Conservation (phyloP, 768 basidiomycete species). For the Cystobasidiopsis lactophilus region DNA sequence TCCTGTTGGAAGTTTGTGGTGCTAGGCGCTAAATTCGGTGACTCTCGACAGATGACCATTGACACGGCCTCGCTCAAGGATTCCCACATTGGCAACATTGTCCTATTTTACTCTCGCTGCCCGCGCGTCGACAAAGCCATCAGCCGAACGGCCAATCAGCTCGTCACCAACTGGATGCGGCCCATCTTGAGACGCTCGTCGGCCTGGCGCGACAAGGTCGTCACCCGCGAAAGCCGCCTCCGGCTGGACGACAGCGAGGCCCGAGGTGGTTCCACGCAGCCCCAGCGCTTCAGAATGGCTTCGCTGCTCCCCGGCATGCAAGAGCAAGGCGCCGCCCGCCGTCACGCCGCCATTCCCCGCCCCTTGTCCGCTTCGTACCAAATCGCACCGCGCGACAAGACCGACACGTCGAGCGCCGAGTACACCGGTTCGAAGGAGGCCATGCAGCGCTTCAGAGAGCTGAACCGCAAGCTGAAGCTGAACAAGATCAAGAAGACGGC, state of each 20-base stretch:
- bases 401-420: background rate
- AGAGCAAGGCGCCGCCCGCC: background rate
- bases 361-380: conserved; percentile 4
- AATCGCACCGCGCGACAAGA: conserved; percentile 1
- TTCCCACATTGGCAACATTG: conserved; percentile 63
- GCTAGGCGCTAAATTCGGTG: too few species aligned
- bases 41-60: conserved; percentile 47
- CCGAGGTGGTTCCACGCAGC: background rate
- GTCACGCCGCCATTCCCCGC: conserved; percentile 10
- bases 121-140: conserved; percentile 69
- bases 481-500: background rate
- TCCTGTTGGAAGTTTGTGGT: background rate
- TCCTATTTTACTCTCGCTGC: conserved; percentile 90
- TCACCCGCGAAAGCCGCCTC: background rate
- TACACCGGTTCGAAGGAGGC: background rate
- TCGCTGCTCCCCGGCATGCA: background rate
- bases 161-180: conserved; percentile 61
- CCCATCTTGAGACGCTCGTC: conserved; percentile 79
- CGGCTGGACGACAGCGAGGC: conserved; percentile 2
- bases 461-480: background rate
- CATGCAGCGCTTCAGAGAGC: background rate
- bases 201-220: conserved; percentile 31
- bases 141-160: conserved; percentile 53
- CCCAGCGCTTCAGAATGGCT: background rate
- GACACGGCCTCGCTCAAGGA: conserved; percentile 77